Evolutionary conservation across 2,329 filamentous ascomycete species (phyloP).

Genomic region (Metarhizium album): DNA sequence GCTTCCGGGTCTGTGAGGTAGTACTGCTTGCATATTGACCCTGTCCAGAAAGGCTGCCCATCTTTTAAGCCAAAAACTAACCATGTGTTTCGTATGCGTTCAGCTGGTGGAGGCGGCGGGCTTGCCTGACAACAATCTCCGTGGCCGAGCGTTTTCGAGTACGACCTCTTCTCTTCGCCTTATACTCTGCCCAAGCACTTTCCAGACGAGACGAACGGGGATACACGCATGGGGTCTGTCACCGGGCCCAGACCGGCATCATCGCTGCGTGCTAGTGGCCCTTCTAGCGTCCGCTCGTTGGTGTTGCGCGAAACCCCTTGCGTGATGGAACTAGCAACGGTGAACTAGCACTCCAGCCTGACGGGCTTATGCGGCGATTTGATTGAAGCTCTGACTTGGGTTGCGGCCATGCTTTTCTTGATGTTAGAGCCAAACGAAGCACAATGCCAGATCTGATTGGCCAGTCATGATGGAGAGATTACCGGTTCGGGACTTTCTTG

Average conservation of each 20-base stretch:
- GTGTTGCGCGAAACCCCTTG: neutral
- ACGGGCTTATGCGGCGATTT: neutral
- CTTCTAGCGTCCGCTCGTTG: neutral
- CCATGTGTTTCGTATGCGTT: neutral
- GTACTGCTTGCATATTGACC: neutral
- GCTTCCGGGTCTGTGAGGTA: too few relatives aligned
- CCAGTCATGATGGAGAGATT: neutral
- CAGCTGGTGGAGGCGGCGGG: neutral
- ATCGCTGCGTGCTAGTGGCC: too few relatives aligned
- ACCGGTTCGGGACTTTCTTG: constrained; percentile 5
- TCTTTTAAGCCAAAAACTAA: neutral
- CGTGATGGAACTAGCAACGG: neutral
- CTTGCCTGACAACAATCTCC: too few relatives aligned
- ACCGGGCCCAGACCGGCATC: neutral
- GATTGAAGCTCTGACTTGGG: neutral
- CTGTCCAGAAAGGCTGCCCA: neutral
- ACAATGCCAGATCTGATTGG: constrained; percentile 2
- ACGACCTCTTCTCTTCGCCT: neutral
- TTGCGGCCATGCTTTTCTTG: neutral
- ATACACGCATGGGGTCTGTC: too few relatives aligned
- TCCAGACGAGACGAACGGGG: neutral
- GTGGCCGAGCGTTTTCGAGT: neutral
- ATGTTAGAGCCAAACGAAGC: neutral
- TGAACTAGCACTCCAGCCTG: neutral
- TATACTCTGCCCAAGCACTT: neutral